These are phyloP conservation scores for Meredithiella fracta DNA, from an alignment of 2,329 filamentous ascomycete genomes.

Conservation along the genomic window DNA sequence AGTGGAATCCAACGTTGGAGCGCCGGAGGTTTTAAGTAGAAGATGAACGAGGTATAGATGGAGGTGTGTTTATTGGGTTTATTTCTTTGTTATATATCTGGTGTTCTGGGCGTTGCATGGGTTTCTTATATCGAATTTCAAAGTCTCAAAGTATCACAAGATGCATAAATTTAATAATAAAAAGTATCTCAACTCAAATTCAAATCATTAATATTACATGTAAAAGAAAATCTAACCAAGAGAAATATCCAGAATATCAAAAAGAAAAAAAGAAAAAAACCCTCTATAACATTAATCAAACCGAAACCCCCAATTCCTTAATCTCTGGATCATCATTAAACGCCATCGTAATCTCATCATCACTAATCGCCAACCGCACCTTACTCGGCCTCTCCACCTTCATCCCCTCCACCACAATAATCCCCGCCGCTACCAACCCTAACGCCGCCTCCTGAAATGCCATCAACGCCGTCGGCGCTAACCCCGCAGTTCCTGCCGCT, in stretches of 20 bases:
- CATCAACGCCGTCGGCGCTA: conserved; percentile 12
- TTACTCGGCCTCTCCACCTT: conserved; percentile 76
- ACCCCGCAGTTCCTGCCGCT: conserved; percentile 7
- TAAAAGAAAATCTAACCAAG: background rate
- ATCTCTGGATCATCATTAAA: conserved; percentile 79
- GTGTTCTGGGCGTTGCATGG: background rate
- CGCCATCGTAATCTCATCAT: conserved; percentile 80
- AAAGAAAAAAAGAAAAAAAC: no score
- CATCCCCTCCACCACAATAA: conserved; percentile 68
- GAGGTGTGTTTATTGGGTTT: background rate
- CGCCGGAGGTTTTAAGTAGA: conserved; percentile 11
- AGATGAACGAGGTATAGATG: background rate
- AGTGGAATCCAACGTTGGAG: conserved; percentile 61
- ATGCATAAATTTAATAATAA: background rate
- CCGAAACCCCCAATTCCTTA: conserved; percentile 53
- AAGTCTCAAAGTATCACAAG: background rate
- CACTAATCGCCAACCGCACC: conserved; percentile 67
- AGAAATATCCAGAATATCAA: conserved; percentile 2
- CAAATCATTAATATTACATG: background rate
- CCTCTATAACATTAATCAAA: conserved; percentile 17
- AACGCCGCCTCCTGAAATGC: conserved; percentile 48
- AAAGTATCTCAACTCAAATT: background rate
- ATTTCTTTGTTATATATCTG: background rate
- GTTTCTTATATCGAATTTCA: background rate
- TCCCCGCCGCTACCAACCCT: conserved; percentile 71